Evolutionary conservation across 768 basidiomycete species (phyloP), one percentile per base, ranked within the genome.

Genomic region (Candolleomyces aberdarensis): DNA sequence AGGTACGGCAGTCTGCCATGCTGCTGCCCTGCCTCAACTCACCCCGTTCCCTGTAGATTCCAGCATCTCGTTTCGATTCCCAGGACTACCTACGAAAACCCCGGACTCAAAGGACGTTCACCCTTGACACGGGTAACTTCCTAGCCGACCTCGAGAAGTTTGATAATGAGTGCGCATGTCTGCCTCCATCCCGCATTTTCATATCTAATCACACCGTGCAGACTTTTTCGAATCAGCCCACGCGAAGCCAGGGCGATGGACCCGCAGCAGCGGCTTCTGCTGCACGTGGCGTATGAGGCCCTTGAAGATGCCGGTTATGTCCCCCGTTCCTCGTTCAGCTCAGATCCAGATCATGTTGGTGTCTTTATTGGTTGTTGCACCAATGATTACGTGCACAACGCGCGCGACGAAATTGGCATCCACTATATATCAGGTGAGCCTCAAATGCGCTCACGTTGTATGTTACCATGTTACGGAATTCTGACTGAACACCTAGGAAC

Each of bases 161-260:
- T 65, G 90, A 92, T 69, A 77, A 88, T 68, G 76, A 73, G 69
- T 78, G 66, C n/a, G 66, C 65, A 26, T 50, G n/a, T n/a, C 50
- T 56, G 10, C 3, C 44, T 47, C 15, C 36, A 36, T 32, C 17
- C 14, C 14, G 22, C 22, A 22, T 49, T 51, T n/a, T 11, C 6
- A 3, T 39, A n/a, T 22, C 43, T 44, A 13, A 54, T 40, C 20
- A 46, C 31, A 10, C 20, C 40, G 39, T 43, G 6, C 17, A 78
- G 77, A 59, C 89, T 89, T 68, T 92, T 91, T 77, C 84, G 81
- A 46, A 82, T 89, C 49, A 88, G 85, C 44, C 89, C 90, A 1
- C 82, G 89, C 5, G 89, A 91, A 71, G 89, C 90, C 14, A 83
- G 75, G 62, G 83, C 77, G 69, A 91, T 91, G 88, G 87, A 91